Evolutionary conservation across 1,284 basidiomycete species (phyloP).

Genomic region (Lignosus rhinocerotis): DNA sequence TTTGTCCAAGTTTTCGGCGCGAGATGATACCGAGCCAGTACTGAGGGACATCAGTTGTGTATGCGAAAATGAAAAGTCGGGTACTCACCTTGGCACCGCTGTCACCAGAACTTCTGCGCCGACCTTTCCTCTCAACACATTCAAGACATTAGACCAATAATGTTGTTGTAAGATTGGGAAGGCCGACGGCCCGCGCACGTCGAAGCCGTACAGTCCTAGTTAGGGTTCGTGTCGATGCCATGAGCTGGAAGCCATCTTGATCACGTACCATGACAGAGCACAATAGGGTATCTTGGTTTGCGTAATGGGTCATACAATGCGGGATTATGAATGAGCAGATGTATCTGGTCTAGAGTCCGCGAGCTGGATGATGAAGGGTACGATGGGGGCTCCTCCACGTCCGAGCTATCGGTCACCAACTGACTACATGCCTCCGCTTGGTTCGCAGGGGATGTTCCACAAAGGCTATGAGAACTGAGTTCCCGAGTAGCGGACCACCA

Average conservation of each 20-base stretch:
- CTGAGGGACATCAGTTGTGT: conserved; percentile 41
- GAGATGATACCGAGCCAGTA: conserved; percentile 88
- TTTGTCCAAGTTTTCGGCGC: conserved; percentile 79
- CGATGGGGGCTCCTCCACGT: not conserved
- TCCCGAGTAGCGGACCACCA: conserved; percentile 9
- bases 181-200: conserved; percentile 75
- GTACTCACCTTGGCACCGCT: conserved; percentile 83
- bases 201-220: conserved; percentile 92
- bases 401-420: not conserved
- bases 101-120: conserved; percentile 96
- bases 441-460: not conserved
- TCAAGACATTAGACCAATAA: conserved; percentile 93
- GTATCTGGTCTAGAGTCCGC: conserved; percentile 54
- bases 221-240: conserved; percentile 9
- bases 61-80: not conserved
- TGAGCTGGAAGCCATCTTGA: not conserved
- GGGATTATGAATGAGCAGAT: conserved; percentile 73
- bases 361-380: conserved; percentile 11
- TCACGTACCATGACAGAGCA: conserved; percentile 89
- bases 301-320: conserved; percentile 74
- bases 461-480: not conserved
- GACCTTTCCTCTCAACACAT: conserved; percentile 79
- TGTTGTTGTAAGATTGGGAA: conserved; percentile 85
- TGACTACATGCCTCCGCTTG: not conserved
- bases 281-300: conserved; percentile 86